Conservation (phyloP, 31 red algal genomes). For the Asparagopsis taxiformis region DNA sequence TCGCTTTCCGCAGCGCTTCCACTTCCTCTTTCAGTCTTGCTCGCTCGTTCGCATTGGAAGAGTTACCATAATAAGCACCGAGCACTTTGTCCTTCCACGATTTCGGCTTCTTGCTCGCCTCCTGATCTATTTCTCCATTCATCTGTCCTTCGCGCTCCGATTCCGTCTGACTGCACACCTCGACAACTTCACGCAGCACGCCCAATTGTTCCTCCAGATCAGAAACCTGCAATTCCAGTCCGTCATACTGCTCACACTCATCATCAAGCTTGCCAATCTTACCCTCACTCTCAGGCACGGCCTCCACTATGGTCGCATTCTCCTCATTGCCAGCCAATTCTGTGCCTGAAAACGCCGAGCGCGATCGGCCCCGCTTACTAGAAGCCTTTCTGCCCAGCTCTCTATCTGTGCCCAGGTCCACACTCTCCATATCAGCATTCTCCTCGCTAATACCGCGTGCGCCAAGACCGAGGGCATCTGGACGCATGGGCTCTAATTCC, state of each 20-base stretch:
- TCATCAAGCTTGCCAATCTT: no score
- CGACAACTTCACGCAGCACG: slow-evolving; percentile 59
- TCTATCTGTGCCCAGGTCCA: slow-evolving; percentile 26
- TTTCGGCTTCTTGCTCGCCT: slow-evolving; percentile 22
- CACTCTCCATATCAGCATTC: slow-evolving; percentile 31
- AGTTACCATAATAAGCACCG: slow-evolving; percentile 54
- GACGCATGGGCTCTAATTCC: not conserved
- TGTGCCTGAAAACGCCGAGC: no score
- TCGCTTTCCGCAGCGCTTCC: slow-evolving; percentile 60
- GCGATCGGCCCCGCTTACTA: no score
- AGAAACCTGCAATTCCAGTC: slow-evolving; percentile 24
- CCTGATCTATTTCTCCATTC: slow-evolving; percentile 1
- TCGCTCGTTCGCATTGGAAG: slow-evolving; percentile 23
- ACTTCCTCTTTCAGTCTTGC: slow-evolving; percentile 42
- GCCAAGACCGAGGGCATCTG: not conserved
- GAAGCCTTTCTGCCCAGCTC: not conserved
- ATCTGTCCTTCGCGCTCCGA: not conserved
- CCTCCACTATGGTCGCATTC: slow-evolving; percentile 6
- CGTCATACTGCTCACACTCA: slow-evolving; percentile 16
- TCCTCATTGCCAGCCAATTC: no score
- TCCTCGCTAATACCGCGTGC: not conserved
- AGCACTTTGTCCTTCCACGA: slow-evolving; percentile 59
- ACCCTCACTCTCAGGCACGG: no score
- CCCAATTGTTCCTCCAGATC: slow-evolving; percentile 63
- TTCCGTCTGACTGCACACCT: slow-evolving; percentile 45